phyloP scores from a whole-genome alignment of 768 basidiomycete genomes.

The Obba rivulosa region DNA sequence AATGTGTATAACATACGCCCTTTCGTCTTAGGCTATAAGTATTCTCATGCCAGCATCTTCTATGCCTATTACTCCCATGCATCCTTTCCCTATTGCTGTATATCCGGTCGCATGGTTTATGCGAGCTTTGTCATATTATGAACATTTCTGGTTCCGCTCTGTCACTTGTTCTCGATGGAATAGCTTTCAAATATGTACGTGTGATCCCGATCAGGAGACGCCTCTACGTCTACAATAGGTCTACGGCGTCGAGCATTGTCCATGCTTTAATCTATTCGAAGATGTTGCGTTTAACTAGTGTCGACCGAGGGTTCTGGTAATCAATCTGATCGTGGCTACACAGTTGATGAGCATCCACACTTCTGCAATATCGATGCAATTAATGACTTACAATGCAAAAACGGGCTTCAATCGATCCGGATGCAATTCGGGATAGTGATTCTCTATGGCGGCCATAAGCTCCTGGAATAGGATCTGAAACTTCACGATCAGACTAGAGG shows the following conservation, averaged over 20 bases:
- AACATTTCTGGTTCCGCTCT: too few relatives aligned
- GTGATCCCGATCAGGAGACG: neutral
- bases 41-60: too few relatives aligned
- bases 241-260: too few relatives aligned
- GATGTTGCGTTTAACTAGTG: neutral
- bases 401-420: constrained; percentile 52
- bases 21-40: too few relatives aligned
- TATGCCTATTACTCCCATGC: too few relatives aligned
- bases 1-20: too few relatives aligned
- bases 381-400: constrained; percentile 50
- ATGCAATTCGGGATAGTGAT: constrained; percentile 63
- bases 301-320: neutral
- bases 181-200: neutral
- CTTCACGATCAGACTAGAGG: neutral
- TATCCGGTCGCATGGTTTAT: too few relatives aligned
- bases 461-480: constrained; percentile 60
- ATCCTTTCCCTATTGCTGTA: neutral
- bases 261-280: neutral
- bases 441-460: constrained; percentile 50
- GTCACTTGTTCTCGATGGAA: too few relatives aligned
- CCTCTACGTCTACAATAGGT: too few relatives aligned
- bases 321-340: constrained; percentile 4
- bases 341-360: neutral
- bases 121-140: too few relatives aligned
- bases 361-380: neutral